A percentile compares a stretch with the other conserved stretches of the same genome.
phyloP scores from a whole-genome alignment of 2,329 filamentous ascomycete genomes.

The Daldinia sp. region DNA sequence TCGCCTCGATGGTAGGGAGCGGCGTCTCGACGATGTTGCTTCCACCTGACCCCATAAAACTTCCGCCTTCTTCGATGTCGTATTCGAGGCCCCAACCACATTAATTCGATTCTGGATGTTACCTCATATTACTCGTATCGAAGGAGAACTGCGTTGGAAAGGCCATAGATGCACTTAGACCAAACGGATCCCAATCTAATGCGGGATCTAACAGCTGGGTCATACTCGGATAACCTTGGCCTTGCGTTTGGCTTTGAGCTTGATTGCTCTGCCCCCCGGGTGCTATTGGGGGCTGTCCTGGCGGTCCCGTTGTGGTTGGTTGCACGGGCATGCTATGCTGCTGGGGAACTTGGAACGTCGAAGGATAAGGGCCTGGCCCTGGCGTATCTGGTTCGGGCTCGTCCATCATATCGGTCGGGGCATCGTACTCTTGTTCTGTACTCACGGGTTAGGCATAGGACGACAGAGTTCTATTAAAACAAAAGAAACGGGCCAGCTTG shows the following conservation, averaged over 20 bases:
- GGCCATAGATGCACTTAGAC: conserved; percentile 92
- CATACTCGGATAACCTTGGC: conserved; percentile 67
- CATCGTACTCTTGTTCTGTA: conserved; percentile 97
- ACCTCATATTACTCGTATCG: conserved; percentile 66
- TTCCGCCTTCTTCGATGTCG: neutral
- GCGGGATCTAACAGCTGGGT: conserved; percentile 76
- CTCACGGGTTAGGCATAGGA: conserved; percentile 72
- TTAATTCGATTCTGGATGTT: conserved; percentile 13
- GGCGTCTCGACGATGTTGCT: conserved; percentile 2
- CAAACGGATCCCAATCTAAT: conserved; percentile 92
- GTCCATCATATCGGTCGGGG: conserved; percentile 87
- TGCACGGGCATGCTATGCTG: conserved; percentile 53
- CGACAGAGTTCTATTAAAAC: conserved; percentile 67
- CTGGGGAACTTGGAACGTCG: conserved; percentile 56
- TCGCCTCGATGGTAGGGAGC: neutral
- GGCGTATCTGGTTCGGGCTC: conserved; percentile 77
- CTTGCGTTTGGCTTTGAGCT: conserved; percentile 45
- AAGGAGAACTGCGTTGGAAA: conserved; percentile 87
- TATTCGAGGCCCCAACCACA: neutral
- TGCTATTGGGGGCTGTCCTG: conserved; percentile 50
- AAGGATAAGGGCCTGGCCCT: conserved; percentile 71
- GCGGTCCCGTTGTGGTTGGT: conserved; percentile 49
- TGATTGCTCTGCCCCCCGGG: conserved; percentile 45
- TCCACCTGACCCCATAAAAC: neutral
- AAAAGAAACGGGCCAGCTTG: conserved; percentile 71